Base-by-base conservation (phyloP, 352 stramenopile species). In the Globisporangium radiosum region DNA sequence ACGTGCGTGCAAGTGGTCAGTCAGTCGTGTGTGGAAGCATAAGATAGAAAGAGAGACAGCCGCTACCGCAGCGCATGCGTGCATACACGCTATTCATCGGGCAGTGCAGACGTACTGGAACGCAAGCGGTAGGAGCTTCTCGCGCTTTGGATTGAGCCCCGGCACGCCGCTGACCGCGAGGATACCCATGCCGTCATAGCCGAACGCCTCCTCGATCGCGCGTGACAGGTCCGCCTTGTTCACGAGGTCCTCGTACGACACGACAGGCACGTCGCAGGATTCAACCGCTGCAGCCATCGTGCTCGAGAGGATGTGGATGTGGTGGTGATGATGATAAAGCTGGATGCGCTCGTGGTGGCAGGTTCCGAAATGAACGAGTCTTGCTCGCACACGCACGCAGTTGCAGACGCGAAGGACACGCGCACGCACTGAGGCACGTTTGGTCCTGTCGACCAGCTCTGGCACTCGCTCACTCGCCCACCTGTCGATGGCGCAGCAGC, bases 171-270 rank as follows among this genome's bases (percentile, higher is more conserved):
- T 86, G 17, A 98, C 88, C 9, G 84, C 87, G 47, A 98, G 63
- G 59, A 98, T 91, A 47, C 92, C 92, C 58, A 98, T 82, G 44
- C 92, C 92, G 59, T 97, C 78, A 60, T 81, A 84, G 54, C 90
- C 92, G 49, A 97, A 98, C 2, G 92, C 92, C 25, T 81, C 70
- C 50, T 92, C 78, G 51, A 92, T 85, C 38, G 72, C 54, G 50
- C 64, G 51, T 9, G 69, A 71, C 14, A 88, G 62, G 56, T 90
- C 76, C 13, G 64, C 65, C 49, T 78, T 74, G 56, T 62, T 57
- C 9, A 73, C 54, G 19, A 92, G 68, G 25, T 85, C 76, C 33
- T 75, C 59, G 57, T 79, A 92, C 49, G 72, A 66, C 40, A 92
- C 76, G 53, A 88, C 70, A 8, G 78, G 81, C 52, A 92, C 82